Evolutionary conservation across 805 yeast species (phyloP), one percentile per base, ranked within the genome.

Genomic region (Ogataea naganishii): DNA sequence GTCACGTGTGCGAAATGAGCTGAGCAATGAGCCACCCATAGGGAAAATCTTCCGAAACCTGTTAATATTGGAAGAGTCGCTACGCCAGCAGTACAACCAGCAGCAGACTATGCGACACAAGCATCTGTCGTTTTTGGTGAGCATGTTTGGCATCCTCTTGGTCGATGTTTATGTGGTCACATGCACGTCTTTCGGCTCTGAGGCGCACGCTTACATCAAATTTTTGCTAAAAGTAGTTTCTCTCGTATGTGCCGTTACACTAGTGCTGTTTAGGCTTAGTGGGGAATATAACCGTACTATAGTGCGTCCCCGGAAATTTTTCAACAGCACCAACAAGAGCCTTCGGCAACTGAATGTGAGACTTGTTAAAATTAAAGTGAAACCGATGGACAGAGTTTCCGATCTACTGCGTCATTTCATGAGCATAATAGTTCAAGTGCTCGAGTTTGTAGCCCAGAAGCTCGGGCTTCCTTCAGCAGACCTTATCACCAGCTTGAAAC

Each of bases 201-300:
- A 29, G 10, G 46, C 35, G 23, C 25, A 35, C 13, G 61, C 60
- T 3, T 47, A 65, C 38, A 47, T 47, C 26, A 53, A 62, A 35
- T 64, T 60, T 35, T 46, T 47, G 24, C 59, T 57, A 36, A 73
- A 75, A 47, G 73, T 83, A 28, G 47, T 74, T 10, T 66, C 82
- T 4, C 60, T 79, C 12, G 76, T 79, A 30, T 66, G 73, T 13
- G 41, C 70, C 18, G 73, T 88, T 13, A 81, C 95, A 0, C 56
- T 86, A 33, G 66, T 75, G 16, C 60, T 89, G 24, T 89, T 84
- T 55, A 86, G 81, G 46, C 55, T 89, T 20, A 79, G 94, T 15
- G 98, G 98, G 1, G 92, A 86, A 56, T 92, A 89, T 53, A 72
- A 72, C 34, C 72, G 92, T 37, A 84, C 95, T 1, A 82, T 89